phyloP scores from a whole-genome alignment of 305 asterid species.

The Fraxinus albicans region DNA sequence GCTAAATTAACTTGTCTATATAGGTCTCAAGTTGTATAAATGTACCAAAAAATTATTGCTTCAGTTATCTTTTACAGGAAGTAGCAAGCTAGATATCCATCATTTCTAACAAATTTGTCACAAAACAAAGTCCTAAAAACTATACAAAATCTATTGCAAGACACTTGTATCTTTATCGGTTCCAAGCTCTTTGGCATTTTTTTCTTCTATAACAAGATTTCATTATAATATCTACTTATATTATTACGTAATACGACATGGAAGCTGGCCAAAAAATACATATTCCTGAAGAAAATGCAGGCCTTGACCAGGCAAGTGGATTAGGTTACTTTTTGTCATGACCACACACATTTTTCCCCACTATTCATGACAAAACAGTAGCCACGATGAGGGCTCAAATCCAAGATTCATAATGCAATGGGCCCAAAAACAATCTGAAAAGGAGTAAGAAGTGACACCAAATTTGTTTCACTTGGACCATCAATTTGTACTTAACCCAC shows the following conservation, averaged over 20 bases:
- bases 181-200: not conserved
- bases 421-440: slow-evolving; percentile 18
- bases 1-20: too few species aligned
- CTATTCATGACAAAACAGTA: not conserved
- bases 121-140: not conserved
- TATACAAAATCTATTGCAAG: not conserved
- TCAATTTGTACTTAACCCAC: too few species aligned
- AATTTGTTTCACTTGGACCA: not conserved
- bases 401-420: slow-evolving; percentile 35
- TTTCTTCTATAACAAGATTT: not conserved
- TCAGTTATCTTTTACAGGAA: too few species aligned
- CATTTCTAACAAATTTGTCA: not conserved
- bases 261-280: not conserved
- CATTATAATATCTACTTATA: not conserved
- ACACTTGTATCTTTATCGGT: not conserved
- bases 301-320: slow-evolving; percentile 18
- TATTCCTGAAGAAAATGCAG: slow-evolving; percentile 26
- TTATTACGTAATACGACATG: not conserved
- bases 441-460: not conserved
- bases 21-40: too few species aligned
- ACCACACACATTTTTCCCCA: slow-evolving; percentile 32
- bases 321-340: slow-evolving; percentile 24
- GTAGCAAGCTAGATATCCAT: too few species aligned
- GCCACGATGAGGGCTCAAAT: slow-evolving; percentile 25
- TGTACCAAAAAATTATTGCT: too few species aligned